Evolutionary conservation across 192 early-diverging fungal species (phyloP).

Genomic region (Coemansia sp.): DNA sequence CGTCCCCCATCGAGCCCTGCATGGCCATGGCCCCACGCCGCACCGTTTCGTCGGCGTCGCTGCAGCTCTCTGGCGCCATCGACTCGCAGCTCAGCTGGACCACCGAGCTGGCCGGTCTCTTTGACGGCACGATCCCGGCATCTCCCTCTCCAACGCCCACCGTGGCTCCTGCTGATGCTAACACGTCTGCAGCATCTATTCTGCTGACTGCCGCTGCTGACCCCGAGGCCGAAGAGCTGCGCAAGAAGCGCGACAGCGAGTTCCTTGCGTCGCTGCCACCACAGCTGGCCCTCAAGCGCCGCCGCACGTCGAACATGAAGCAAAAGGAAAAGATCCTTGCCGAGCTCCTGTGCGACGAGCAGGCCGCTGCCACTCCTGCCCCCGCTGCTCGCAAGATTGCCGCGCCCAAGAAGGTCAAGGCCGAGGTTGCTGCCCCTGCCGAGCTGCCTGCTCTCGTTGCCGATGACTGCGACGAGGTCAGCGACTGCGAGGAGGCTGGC

Average conservation of each 20-base stretch:
- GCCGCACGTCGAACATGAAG: constrained; percentile 58
- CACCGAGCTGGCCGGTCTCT: constrained; percentile 33
- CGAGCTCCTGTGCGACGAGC: constrained; percentile 36
- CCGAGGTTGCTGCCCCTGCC: neutral
- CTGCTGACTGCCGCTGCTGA: constrained; percentile 8
- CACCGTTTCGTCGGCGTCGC: constrained; percentile 22
- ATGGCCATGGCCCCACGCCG: constrained; percentile 14
- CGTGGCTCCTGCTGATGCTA: constrained; percentile 8
- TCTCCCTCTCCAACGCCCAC: constrained; percentile 2
- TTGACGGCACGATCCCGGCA: constrained; percentile 10
- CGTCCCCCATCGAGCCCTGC: constrained; percentile 20
- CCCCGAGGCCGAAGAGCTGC: constrained; percentile 39
- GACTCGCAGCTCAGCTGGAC: constrained; percentile 15
- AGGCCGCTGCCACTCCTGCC: constrained; percentile 7
- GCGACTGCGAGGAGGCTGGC: constrained; percentile 16
- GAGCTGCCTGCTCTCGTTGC: neutral
- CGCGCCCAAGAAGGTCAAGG: constrained; percentile 10
- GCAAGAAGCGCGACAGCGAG: constrained; percentile 58
- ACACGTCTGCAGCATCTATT: neutral
- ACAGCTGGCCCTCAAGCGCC: constrained; percentile 59
- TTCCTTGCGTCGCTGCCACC: constrained; percentile 58
- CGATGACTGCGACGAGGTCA: constrained; percentile 22
- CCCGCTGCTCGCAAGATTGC: constrained; percentile 6
- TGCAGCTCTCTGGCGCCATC: constrained; percentile 21
- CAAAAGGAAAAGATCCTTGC: constrained; percentile 60